Evolutionary conservation across 176 grass and related monocot species (phyloP).

Genomic region (Areca catechu): DNA sequence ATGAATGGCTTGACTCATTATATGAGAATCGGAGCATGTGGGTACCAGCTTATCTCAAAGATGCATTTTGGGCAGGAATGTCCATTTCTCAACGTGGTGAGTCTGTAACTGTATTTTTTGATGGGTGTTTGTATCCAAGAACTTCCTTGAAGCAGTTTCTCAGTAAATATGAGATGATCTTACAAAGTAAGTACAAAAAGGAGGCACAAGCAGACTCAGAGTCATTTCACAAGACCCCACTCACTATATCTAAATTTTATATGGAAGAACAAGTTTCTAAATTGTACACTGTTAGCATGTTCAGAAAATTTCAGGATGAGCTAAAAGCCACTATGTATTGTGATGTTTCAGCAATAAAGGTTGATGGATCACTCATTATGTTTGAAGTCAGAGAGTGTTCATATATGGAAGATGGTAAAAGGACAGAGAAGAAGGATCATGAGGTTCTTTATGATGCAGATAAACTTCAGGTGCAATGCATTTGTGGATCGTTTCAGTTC

Average conservation of each 20-base stretch:
- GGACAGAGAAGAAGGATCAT: slow-evolving; percentile 53
- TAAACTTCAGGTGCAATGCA: slow-evolving; percentile 49
- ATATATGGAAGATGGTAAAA: slow-evolving; percentile 77
- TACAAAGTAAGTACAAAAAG: slow-evolving; percentile 92
- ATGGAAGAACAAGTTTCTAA: slow-evolving; percentile 94
- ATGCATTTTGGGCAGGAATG: slow-evolving; percentile 54
- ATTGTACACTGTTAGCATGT: slow-evolving; percentile 85
- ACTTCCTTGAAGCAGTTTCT: slow-evolving; percentile 96
- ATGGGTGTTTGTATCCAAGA: slow-evolving; percentile 88
- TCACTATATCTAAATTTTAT: slow-evolving; percentile 88
- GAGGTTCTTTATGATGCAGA: slow-evolving; percentile 70
- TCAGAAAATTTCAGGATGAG: slow-evolving; percentile 94
- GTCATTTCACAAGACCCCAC: slow-evolving; percentile 75
- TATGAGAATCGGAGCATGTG: slow-evolving; percentile 71
- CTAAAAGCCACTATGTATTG: slow-evolving; percentile 98
- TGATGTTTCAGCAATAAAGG: slow-evolving; percentile 61
- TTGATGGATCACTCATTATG: slow-evolving; percentile 36
- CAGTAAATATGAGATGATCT: slow-evolving; percentile 72
- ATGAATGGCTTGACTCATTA: slow-evolving; percentile 71
- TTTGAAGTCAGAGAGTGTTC: slow-evolving; percentile 93
- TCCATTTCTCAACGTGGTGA: slow-evolving; percentile 54
- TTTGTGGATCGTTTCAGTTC: slow-evolving; percentile 75
- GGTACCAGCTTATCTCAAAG: slow-evolving; percentile 31
- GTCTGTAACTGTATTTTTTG: slow-evolving; percentile 64
- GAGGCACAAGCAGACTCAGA: slow-evolving; percentile 77